Evolutionary conservation across 768 basidiomycete species (phyloP).

Genomic region (Tephrocybe rancida): DNA sequence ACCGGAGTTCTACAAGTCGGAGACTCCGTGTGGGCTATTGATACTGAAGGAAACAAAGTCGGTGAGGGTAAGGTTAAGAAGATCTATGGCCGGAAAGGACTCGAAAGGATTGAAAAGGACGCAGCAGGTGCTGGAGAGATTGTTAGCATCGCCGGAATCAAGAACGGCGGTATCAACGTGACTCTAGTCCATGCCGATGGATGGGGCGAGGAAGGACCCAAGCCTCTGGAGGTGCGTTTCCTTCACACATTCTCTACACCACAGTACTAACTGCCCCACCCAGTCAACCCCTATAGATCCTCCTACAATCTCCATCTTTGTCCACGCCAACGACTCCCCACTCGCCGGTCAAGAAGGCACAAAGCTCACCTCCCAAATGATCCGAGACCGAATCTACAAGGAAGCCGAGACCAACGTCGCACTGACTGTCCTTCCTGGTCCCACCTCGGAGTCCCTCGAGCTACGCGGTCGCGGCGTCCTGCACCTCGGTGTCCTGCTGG

Average conservation of each 20-base stretch:
- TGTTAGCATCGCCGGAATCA: conserved; percentile 49
- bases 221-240: conserved; percentile 39
- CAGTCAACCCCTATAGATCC: conserved; percentile 51
- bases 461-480: conserved; percentile 51
- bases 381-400: conserved; percentile 49
- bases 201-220: conserved; percentile 42
- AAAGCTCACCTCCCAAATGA: conserved; percentile 51
- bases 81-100: conserved; percentile 37
- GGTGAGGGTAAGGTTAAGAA: conserved; percentile 55
- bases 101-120: conserved; percentile 45
- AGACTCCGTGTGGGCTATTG: conserved; percentile 40
- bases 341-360: conserved; percentile 47
- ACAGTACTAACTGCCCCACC: not conserved
- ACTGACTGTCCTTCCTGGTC: conserved; percentile 48
- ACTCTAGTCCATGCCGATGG: conserved; percentile 46
- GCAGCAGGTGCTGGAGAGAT: conserved; percentile 52
- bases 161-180: conserved; percentile 47
- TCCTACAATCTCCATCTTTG: conserved; percentile 49
- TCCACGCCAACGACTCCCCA: conserved; percentile 51
- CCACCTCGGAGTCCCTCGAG: conserved; percentile 51
- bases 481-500: conserved; percentile 53
- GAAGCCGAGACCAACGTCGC: conserved; percentile 57
- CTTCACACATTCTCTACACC: not conserved
- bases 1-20: conserved; percentile 41
- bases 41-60: conserved; percentile 44